Conservation (phyloP, 768 basidiomycete genomes). For the Mrakia frigida region DNA sequence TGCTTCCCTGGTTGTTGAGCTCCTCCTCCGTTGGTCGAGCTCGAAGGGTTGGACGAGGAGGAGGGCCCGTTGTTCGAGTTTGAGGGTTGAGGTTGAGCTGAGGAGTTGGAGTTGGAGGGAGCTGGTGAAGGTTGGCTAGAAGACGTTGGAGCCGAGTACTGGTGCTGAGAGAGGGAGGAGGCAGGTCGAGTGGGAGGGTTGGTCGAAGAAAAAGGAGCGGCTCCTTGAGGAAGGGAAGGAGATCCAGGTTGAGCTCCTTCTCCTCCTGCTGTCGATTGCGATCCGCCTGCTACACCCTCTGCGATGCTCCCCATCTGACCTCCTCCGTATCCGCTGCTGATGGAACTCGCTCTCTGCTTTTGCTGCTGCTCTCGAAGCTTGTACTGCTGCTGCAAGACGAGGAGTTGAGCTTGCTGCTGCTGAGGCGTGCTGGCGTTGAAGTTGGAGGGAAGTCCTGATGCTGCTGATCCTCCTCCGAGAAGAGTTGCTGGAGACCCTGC, state of each 20-base stretch:
- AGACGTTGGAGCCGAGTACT: neutral
- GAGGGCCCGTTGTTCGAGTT: neutral
- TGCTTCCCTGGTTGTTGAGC: neutral
- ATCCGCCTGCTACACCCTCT: neutral
- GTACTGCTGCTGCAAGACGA: constrained; percentile 17
- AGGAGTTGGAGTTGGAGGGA: constrained; percentile 3
- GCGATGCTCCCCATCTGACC: neutral
- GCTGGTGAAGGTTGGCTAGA: neutral
- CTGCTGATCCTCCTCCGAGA: neutral
- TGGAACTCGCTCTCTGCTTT: neutral
- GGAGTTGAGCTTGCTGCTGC: constrained; percentile 14
- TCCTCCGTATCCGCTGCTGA: neutral
- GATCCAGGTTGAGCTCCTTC: neutral
- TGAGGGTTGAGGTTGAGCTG: neutral
- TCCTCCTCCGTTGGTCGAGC: neutral
- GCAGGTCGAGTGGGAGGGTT: neutral
- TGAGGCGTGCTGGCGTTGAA: neutral
- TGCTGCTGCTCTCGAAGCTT: constrained; percentile 16
- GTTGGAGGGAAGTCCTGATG: neutral
- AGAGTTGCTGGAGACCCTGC: constrained; percentile 9
- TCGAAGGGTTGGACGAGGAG: neutral
- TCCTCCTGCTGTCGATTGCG: neutral
- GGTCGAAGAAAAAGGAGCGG: no score
- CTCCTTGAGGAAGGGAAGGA: constrained; percentile 9
- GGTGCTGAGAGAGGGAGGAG: constrained; percentile 10